Evolutionary conservation across 1,284 basidiomycete species (phyloP).

Genomic region (Ceratobasidium sp.): DNA sequence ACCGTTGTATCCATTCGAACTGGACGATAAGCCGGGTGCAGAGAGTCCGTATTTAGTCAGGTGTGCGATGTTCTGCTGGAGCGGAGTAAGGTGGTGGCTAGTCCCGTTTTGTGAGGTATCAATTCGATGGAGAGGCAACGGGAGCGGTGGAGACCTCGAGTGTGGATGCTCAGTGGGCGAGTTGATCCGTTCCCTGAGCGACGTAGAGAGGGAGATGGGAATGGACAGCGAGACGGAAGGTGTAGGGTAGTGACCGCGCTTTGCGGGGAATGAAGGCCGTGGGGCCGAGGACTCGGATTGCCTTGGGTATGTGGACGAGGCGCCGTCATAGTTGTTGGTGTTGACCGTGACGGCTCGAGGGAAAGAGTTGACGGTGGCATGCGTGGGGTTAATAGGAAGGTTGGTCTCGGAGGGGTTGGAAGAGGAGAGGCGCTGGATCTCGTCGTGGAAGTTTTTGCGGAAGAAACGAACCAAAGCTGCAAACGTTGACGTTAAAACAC

Average conservation of each 20-base stretch:
- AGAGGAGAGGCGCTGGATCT: slow-evolving; percentile 74
- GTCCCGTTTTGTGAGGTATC: background rate
- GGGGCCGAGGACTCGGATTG: slow-evolving; percentile 37
- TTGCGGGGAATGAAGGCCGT: slow-evolving; percentile 31
- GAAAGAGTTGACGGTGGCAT: slow-evolving; percentile 20
- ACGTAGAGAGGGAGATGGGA: slow-evolving; percentile 36
- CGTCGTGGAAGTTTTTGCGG: slow-evolving; percentile 86
- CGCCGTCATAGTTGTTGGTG: slow-evolving; percentile 28
- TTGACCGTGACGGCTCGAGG: slow-evolving; percentile 29
- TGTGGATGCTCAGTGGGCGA: slow-evolving; percentile 26
- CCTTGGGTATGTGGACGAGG: slow-evolving; percentile 25
- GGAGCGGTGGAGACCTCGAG: slow-evolving; percentile 22
- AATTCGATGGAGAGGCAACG: slow-evolving; percentile 1
- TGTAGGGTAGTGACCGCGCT: slow-evolving; percentile 23
- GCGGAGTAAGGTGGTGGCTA: slow-evolving; percentile 63
- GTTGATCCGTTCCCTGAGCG: slow-evolving; percentile 33
- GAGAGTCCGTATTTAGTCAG: slow-evolving; percentile 79
- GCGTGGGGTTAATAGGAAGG: slow-evolving; percentile 10
- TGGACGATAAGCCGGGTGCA: slow-evolving; percentile 62
- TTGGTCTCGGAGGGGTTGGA: slow-evolving; percentile 38
- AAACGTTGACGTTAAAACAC: background rate
- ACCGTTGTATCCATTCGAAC: slow-evolving; percentile 21
- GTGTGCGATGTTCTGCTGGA: slow-evolving; percentile 77
- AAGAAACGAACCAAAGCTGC: slow-evolving; percentile 80
- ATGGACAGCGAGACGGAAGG: slow-evolving; percentile 36